Conservation (phyloP, 2,329 filamentous ascomycete genomes). For the Aspergillus sp. region DNA sequence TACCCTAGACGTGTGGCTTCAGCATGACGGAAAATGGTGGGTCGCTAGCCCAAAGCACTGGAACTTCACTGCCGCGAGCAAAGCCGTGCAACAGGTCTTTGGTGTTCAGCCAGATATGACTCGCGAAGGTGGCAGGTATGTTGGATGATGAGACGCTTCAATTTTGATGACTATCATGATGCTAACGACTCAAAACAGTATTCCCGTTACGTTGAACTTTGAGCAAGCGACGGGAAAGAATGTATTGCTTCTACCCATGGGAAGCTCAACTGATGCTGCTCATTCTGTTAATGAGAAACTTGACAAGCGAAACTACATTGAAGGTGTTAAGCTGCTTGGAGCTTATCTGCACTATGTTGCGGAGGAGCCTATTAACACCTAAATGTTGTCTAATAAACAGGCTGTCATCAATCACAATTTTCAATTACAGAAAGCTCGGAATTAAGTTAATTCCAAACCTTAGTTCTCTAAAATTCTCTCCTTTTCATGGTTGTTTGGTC, state of each 20-base stretch:
- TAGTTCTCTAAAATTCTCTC: too few species aligned
- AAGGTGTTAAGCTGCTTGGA: conserved; percentile 92
- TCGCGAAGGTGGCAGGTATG: conserved; percentile 83
- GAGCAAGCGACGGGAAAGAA: conserved; percentile 98
- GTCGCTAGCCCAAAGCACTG: conserved; percentile 95
- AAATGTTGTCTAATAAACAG: too few species aligned
- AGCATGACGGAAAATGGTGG: conserved; percentile 98
- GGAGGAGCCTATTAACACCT: conserved; percentile 63
- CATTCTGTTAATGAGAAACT: conserved; percentile 99
- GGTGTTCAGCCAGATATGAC: conserved; percentile 92
- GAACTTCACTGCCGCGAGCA: conserved; percentile 93
- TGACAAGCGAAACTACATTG: conserved; percentile 95
- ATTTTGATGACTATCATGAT: conserved; percentile 3
- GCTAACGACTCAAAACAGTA: conserved; percentile 53
- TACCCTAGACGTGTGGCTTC: conserved; percentile 70
- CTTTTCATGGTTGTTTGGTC: too few species aligned
- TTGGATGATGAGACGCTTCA: conserved; percentile 4
- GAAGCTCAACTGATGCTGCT: conserved; percentile 90
- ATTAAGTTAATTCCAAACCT: too few species aligned
- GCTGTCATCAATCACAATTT: too few species aligned
- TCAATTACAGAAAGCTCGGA: too few species aligned
- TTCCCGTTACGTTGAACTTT: conserved; percentile 94
- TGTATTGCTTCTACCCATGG: conserved; percentile 91
- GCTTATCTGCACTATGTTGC: conserved; percentile 95
- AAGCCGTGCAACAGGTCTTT: conserved; percentile 95